Evolutionary conservation across 352 stramenopile species (phyloP).

Genomic region (Globisporangium takayamanum): DNA sequence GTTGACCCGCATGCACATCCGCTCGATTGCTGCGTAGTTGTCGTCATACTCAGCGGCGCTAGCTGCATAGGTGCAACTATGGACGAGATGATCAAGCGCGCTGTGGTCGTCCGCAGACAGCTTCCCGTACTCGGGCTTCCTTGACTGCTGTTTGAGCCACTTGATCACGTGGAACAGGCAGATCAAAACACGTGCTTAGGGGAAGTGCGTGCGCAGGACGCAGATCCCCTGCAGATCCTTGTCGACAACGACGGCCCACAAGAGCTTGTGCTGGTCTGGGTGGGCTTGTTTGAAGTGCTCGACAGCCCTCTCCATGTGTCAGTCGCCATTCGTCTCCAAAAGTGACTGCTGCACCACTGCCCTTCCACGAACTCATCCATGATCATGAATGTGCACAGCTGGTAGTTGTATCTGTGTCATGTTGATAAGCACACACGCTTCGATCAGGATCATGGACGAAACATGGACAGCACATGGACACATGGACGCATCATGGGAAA

Average conservation of each 20-base stretch:
- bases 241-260: conserved; percentile 21
- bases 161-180: conserved; percentile 25
- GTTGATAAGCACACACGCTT: too few relatives aligned
- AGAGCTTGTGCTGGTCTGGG: conserved; percentile 1
- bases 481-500: too few relatives aligned
- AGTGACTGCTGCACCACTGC: conserved; percentile 15
- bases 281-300: conserved; percentile 17
- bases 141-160: conserved; percentile 5
- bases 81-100: conserved; percentile 4
- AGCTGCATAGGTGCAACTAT: conserved; percentile 9
- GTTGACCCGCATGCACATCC: neutral
- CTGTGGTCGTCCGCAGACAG: conserved; percentile 6
- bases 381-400: conserved; percentile 17
- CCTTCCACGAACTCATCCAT: conserved; percentile 18
- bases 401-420: conserved; percentile 18
- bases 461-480: conserved; percentile 7
- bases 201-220: conserved; percentile 13
- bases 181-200: conserved; percentile 11
- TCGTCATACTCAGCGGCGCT: conserved; percentile 7
- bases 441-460: too few relatives aligned
- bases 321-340: conserved; percentile 16
- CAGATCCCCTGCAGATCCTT: conserved; percentile 26
- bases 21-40: neutral
- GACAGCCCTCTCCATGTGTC: conserved; percentile 8
- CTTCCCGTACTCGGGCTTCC: conserved; percentile 15